These are phyloP conservation scores for Selaginella tamariscina DNA, from an alignment of 75 land plant species.

Conservation along the genomic window DNA sequence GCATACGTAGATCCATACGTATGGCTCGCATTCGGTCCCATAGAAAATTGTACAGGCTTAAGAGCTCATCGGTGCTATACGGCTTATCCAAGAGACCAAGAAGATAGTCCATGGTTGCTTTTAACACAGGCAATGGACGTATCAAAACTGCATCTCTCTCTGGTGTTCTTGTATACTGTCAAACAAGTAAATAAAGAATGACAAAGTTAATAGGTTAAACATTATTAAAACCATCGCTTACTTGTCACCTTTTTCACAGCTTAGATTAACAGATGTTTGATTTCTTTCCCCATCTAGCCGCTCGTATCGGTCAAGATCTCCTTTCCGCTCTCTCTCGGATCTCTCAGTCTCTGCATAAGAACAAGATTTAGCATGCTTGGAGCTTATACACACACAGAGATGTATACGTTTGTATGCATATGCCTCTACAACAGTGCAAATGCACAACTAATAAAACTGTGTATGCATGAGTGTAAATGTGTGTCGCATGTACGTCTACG, in stretches of 20 bases:
- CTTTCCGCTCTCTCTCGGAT: constrained; percentile 86
- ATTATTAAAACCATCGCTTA: not conserved
- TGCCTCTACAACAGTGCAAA: not conserved
- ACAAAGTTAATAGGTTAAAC: not conserved
- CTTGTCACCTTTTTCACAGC: constrained; percentile 52
- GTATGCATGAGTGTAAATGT: not conserved
- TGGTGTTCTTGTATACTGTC: constrained; percentile 87
- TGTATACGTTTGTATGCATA: not conserved
- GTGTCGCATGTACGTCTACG: not conserved
- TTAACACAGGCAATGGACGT: constrained; percentile 72
- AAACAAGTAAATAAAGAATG: not conserved
- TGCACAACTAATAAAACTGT: not conserved
- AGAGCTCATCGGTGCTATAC: constrained; percentile 54
- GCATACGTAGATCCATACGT: constrained; percentile 96
- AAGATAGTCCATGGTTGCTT: constrained; percentile 65
- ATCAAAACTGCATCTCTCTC: constrained; percentile 74
- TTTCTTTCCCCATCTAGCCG: constrained; percentile 92
- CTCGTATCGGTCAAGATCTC: constrained; percentile 83
- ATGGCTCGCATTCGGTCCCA: constrained; percentile 99
- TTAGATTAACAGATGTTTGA: constrained; percentile 50
- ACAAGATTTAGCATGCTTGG: not conserved
- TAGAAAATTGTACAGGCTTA: constrained; percentile 71
- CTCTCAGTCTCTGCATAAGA: constrained; percentile 30
- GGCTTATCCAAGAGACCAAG: constrained; percentile 48
- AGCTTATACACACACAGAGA: not conserved